These are phyloP conservation scores for Oryza australiensis DNA, from an alignment of 176 grass and related monocot genomes.

Conservation along the genomic window DNA sequence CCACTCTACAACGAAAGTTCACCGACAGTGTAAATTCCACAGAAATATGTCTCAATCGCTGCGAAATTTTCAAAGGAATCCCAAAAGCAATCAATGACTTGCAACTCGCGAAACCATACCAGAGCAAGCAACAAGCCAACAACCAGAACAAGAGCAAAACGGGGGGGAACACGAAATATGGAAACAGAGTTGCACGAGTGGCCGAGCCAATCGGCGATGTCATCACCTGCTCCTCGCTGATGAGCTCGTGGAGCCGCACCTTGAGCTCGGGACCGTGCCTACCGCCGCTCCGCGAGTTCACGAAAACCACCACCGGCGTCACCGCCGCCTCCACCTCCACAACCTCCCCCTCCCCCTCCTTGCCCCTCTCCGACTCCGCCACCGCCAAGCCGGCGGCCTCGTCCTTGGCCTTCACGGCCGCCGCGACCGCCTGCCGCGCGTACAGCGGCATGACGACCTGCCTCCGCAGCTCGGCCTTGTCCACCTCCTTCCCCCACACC, in stretches of 20 bases:
- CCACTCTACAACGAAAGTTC: constrained; percentile 4
- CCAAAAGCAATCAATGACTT: background rate
- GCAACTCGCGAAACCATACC: background rate
- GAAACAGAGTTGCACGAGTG: constrained; percentile 19
- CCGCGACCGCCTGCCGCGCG: constrained; percentile 57
- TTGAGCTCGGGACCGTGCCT: constrained; percentile 82
- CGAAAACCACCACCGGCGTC: constrained; percentile 81
- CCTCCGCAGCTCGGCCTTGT: constrained; percentile 72
- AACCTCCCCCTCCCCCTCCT: constrained; percentile 25
- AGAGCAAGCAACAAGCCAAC: background rate
- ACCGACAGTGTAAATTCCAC: background rate
- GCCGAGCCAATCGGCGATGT: background rate
- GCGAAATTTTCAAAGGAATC: background rate
- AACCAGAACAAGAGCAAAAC: background rate
- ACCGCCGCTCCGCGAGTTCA: constrained; percentile 86
- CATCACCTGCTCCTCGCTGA: constrained; percentile 92
- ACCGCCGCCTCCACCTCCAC: constrained; percentile 19
- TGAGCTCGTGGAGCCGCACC: constrained; percentile 78
- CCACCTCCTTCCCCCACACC: constrained; percentile 62
- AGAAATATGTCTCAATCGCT: background rate
- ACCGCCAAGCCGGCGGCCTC: constrained; percentile 39
- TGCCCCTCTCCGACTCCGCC: background rate
- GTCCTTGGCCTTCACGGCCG: constrained; percentile 51
- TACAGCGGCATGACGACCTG: constrained; percentile 78
- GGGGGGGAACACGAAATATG: background rate